These are phyloP conservation scores for Xylaria castorea DNA, from an alignment of 495 filamentous ascomycete species.

Conservation along the genomic window DNA sequence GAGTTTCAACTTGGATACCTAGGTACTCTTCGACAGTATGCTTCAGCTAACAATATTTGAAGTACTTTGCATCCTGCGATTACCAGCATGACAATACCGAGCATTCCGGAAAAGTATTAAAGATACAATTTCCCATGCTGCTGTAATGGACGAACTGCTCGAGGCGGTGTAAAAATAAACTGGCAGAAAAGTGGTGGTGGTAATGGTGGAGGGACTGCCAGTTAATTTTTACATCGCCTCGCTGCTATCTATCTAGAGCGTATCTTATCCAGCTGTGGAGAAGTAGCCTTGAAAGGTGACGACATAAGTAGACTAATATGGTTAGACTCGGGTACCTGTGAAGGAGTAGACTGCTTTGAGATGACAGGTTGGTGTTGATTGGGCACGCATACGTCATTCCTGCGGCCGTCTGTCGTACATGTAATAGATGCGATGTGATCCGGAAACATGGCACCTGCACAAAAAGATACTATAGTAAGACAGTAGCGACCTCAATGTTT, in stretches of 20 bases:
- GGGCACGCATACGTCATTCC: constrained; percentile 24
- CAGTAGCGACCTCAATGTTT: not conserved
- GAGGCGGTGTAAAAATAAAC: too few relatives aligned
- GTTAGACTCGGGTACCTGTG: not conserved
- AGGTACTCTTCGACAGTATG: not conserved
- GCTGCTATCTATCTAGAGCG: not conserved
- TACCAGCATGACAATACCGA: not conserved
- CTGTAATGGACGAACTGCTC: not conserved
- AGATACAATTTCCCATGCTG: not conserved
- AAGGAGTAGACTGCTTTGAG: constrained; percentile 8
- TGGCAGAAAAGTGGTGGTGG: too few relatives aligned
- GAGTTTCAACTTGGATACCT: not conserved
- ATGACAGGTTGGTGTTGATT: constrained; percentile 9
- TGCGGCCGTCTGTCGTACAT: not conserved
- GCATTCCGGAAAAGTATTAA: not conserved
- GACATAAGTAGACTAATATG: not conserved
- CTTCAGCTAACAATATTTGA: not conserved
- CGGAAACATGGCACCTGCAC: not conserved
- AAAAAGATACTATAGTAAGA: not conserved
- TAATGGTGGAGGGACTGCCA: too few relatives aligned
- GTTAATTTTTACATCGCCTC: too few relatives aligned
- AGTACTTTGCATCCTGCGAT: not conserved
- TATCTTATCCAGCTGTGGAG: not conserved
- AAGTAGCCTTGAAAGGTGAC: not conserved
- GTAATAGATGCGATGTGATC: not conserved